Evolutionary conservation across 2,329 filamentous ascomycete genomes (phyloP), one percentile per base, ranked within the genome.

Genomic region (Ampelomyces quisqualis): DNA sequence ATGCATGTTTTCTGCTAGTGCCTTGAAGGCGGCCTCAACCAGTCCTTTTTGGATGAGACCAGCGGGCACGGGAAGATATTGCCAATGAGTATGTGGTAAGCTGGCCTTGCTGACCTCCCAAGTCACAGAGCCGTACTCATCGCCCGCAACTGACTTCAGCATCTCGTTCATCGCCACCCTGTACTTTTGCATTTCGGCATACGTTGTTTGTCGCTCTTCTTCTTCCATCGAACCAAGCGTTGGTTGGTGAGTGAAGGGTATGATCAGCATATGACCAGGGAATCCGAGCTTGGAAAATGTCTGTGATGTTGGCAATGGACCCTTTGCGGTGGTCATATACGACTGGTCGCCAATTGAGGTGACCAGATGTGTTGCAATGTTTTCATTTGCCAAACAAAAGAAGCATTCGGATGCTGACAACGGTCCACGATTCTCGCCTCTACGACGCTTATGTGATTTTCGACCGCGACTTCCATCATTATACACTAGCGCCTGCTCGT

Each of bases 31-130:
- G 0, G 87, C 88, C 65, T 95, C 89, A 0, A 95, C 87, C 1
- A 95, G 75, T 0, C 87, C 86, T 32, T 82, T 81, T 14, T 71
- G 73, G 35, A 95, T 78, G 30, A 88, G 72, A 7, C 85, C 77
- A 0, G 78, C 73, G 0, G 86, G 80, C 1, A 94, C 75, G 1
- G 93, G 89, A 20, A 97, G 73, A 54, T 94, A 86, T 69, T 98
- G 94, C 93, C 90, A 96, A 62, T 97, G 91, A 1, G 85, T 78
- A 64, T 98, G 93, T 40, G 97, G 83, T 39, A 93, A 89, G 36
- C 80, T 79, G 4, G 76, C 77, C 35, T 90, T 84, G 62, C 84
- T 91, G 57, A 98, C 90, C 70, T 97, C 93, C 82, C 89, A 98
- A 0, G 89, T 93, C 1, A 97, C 86, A 2, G 84, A 80, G 11